Conservation (phyloP, 2,329 filamentous ascomycete species). For the Alternaria arborescens region DNA sequence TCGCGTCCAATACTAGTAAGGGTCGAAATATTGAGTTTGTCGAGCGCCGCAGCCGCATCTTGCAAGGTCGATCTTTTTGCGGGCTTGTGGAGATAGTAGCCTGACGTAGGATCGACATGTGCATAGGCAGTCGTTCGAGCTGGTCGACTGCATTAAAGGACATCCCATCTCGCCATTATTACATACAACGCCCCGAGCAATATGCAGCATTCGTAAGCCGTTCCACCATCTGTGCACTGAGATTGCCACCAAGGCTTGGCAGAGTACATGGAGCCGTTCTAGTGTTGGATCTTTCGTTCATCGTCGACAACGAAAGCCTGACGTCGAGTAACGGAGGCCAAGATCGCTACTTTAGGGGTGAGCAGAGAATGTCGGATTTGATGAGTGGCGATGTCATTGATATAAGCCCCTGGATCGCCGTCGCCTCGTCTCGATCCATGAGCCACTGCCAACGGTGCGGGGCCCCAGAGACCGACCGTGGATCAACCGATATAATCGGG, state of each 20-base stretch:
- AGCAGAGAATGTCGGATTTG: constrained; percentile 4
- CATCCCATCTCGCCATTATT: not conserved
- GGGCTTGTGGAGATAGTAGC: not conserved
- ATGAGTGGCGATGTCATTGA: constrained; percentile 24
- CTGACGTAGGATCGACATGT: constrained; percentile 6
- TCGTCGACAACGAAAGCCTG: constrained; percentile 2
- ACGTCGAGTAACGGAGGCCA: not conserved
- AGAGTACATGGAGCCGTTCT: not conserved
- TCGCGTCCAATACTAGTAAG: not conserved
- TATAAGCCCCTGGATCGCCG: constrained; percentile 21
- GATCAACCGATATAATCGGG: constrained; percentile 21
- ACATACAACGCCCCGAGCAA: not conserved
- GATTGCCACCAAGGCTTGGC: constrained; percentile 17
- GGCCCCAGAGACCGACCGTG: constrained; percentile 35
- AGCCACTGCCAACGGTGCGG: constrained; percentile 30
- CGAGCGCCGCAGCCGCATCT: not conserved
- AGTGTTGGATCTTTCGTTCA: not conserved
- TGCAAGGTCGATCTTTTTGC: not conserved
- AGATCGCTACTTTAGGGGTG: constrained; percentile 1
- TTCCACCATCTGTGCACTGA: constrained; percentile 11
- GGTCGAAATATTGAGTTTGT: not conserved
- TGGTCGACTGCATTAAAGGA: constrained; percentile 5
- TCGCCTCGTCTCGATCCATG: constrained; percentile 30
- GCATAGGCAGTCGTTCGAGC: not conserved
- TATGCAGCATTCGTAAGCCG: constrained; percentile 14